These are phyloP conservation scores for Didymella pomorum DNA, from an alignment of 2,329 filamentous ascomycete species.

Conservation along the genomic window DNA sequence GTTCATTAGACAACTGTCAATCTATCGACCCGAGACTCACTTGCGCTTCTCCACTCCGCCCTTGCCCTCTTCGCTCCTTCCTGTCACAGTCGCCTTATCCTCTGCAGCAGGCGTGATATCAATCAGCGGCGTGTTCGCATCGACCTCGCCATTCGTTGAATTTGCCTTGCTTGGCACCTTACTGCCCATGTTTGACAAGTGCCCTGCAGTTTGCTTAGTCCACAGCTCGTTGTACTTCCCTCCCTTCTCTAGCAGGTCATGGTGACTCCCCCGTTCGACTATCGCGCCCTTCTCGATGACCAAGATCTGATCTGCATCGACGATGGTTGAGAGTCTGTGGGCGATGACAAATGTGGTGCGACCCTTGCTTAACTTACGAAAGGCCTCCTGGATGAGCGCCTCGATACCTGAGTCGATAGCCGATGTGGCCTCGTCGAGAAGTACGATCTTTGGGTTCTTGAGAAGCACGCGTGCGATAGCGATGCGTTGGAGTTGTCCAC, in stretches of 20 bases:
- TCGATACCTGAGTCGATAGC: conserved; percentile 81
- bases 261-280: conserved; percentile 79
- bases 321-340: conserved; percentile 86
- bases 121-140: conserved; percentile 25
- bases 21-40: not conserved
- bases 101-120: conserved; percentile 38
- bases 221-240: conserved; percentile 87
- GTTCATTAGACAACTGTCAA: not conserved
- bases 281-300: conserved; percentile 81
- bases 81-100: conserved; percentile 27
- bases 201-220: conserved; percentile 74
- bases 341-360: conserved; percentile 74
- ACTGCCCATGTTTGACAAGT: conserved; percentile 28
- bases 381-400: conserved; percentile 70
- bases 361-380: conserved; percentile 65
- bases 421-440: conserved; percentile 87
- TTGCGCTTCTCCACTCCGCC: conserved; percentile 26
- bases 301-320: conserved; percentile 83
- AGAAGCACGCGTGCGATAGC: conserved; percentile 78
- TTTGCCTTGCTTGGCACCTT: conserved; percentile 30
- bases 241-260: conserved; percentile 72
- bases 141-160: conserved; percentile 25
- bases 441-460: conserved; percentile 80
- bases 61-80: conserved; percentile 16
- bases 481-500: conserved; percentile 71